These are phyloP conservation scores for Nicotiana undulata DNA, from an alignment of 257 asterid species.

Conservation along the genomic window DNA sequence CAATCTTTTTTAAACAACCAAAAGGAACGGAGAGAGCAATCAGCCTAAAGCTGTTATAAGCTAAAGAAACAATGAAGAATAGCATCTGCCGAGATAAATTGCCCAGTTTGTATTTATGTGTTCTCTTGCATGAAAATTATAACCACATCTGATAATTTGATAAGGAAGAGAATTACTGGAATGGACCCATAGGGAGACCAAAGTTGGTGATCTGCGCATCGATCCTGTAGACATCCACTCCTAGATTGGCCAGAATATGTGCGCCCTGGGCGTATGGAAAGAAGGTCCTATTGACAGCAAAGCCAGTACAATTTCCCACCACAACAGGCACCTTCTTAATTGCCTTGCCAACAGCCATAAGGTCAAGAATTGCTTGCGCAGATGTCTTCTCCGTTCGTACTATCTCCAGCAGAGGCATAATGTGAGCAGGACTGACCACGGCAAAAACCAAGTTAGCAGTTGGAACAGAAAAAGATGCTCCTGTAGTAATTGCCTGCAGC, in stretches of 20 bases:
- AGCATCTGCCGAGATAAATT: not conserved
- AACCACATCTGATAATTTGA: not conserved
- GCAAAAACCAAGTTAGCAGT: slow-evolving; percentile 19
- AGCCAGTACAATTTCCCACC: slow-evolving; percentile 96
- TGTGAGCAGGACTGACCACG: slow-evolving; percentile 87
- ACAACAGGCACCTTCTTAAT: slow-evolving; percentile 92
- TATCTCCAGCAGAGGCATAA: slow-evolving; percentile 96
- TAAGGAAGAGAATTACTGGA: slow-evolving; percentile 64
- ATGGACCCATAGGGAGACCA: slow-evolving; percentile 96
- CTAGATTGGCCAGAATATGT: slow-evolving; percentile 68
- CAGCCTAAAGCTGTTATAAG: slow-evolving; percentile 4
- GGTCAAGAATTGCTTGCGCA: slow-evolving; percentile 87
- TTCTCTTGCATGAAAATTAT: not conserved
- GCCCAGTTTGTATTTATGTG: not conserved
- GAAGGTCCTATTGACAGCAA: slow-evolving; percentile 95
- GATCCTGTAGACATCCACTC: slow-evolving; percentile 89
- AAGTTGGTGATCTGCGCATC: slow-evolving; percentile 68
- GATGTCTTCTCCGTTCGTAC: slow-evolving; percentile 88
- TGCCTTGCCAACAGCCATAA: slow-evolving; percentile 77
- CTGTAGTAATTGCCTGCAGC: not conserved
- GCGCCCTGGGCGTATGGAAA: slow-evolving; percentile 93
- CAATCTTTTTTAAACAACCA: not conserved
- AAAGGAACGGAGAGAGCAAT: not conserved
- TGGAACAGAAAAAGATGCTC: not conserved
- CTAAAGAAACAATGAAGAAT: not conserved